phyloP scores from a whole-genome alignment of 768 basidiomycete species.

The Hemileccinum impolitum region DNA sequence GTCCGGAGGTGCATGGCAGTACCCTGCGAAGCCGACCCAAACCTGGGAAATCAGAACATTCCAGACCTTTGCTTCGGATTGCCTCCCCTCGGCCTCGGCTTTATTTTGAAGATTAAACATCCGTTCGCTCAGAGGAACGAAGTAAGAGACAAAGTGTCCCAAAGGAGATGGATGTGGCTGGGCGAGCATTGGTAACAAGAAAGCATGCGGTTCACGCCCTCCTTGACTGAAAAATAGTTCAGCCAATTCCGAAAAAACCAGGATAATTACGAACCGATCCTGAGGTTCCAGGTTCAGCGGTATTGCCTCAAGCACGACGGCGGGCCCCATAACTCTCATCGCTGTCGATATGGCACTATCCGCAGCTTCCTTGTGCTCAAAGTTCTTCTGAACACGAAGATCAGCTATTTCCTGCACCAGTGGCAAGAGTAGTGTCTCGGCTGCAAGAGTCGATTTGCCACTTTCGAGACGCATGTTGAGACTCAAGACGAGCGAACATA shows the following conservation, averaged over 20 bases:
- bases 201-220: constrained; percentile 84
- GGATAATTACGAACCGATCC: constrained; percentile 54
- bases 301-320: constrained; percentile 64
- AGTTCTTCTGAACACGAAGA: constrained; percentile 72
- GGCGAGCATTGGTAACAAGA: constrained; percentile 82
- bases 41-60: constrained; percentile 89
- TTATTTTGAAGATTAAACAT: constrained; percentile 87
- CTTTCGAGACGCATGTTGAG: constrained; percentile 50
- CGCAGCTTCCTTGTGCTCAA: constrained; percentile 87
- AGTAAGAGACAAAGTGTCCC: constrained; percentile 82
- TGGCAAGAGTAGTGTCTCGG: constrained; percentile 66
- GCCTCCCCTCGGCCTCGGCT: constrained; percentile 68
- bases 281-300: constrained; percentile 85
- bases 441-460: constrained; percentile 48
- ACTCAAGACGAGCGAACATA: constrained; percentile 64
- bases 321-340: constrained; percentile 83
- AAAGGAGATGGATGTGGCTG: constrained; percentile 80
- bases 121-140: constrained; percentile 89
- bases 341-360: constrained; percentile 77
- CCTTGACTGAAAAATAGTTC: constrained; percentile 46
- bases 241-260: background rate
- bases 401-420: constrained; percentile 71
- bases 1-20: constrained; percentile 81
- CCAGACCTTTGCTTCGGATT: constrained; percentile 93
- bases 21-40: constrained; percentile 89